Conservation (phyloP, 2,329 filamentous ascomycete genomes). For the Aspergillus pseudonomiae region DNA sequence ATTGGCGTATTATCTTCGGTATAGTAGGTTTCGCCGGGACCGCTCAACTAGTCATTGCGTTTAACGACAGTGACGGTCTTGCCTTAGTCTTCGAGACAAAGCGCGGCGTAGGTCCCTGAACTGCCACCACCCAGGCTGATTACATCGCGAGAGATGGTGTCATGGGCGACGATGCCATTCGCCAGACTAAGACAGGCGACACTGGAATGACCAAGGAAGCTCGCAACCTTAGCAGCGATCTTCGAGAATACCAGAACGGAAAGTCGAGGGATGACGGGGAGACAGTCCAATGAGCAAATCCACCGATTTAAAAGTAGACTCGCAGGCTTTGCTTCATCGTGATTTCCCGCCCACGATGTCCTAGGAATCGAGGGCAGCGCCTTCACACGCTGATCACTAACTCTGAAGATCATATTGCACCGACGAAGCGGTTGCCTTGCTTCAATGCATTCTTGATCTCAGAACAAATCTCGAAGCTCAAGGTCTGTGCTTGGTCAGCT, state of each 20-base stretch:
- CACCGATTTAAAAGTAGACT: not conserved
- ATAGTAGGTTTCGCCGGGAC: constrained; percentile 29
- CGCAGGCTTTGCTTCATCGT: not conserved
- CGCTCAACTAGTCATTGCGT: constrained; percentile 26
- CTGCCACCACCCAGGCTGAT: constrained; percentile 34
- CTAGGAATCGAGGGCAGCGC: not conserved
- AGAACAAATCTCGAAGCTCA: no score
- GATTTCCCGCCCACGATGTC: not conserved
- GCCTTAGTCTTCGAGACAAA: constrained; percentile 27
- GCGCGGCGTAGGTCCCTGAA: constrained; percentile 33
- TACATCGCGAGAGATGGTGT: constrained; percentile 21
- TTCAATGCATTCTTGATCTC: no score
- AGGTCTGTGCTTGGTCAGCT: no score
- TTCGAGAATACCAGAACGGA: not conserved
- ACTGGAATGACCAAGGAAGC: not conserved
- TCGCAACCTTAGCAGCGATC: not conserved
- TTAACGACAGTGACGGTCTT: constrained; percentile 31
- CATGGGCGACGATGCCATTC: not conserved
- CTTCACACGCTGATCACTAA: not conserved
- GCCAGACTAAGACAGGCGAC: not conserved
- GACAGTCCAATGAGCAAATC: not conserved
- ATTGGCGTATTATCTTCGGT: constrained; percentile 22
- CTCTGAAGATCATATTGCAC: no score
- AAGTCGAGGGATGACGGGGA: not conserved
- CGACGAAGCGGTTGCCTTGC: no score